Base-by-base conservation (phyloP, 257 asterid species). In the Solanum gracilifrons region DNA sequence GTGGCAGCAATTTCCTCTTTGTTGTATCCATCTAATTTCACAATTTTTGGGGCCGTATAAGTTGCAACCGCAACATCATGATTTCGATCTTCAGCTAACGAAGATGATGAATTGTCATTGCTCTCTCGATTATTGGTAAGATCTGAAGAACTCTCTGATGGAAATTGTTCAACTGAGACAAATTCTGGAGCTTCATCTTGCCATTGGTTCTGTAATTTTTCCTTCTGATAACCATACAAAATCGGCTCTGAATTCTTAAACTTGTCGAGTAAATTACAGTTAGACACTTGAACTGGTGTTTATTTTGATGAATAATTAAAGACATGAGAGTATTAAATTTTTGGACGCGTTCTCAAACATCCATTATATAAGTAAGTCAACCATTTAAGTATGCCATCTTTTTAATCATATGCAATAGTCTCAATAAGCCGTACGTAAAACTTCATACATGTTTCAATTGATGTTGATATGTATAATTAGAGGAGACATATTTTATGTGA, bases 41-140 rank as follows among this genome's bases (percentile, higher is more conserved):
- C 95, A 76, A 93, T 98, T 41, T 93, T 94, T 2, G 98, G 98
- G 1, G 99, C 98, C 0, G 98, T 98, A 58, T 93, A 94, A 51
- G 99, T 97, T 0, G 96, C 96, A 2, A 96, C 98, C 0, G 97
- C 97, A 4, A 98, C 98, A 46, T 95, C 97, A 72, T 91, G 98
- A 86, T 91, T 89, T 4, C 84, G 93, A 89, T 92, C 95, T 87
- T 92, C 94, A 0, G 87, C 91, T 64, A 85, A 87, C 3, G 95
- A 93, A 32, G 95, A 92, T 46, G 96, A 90, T 85, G 82, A 91
- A 13, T 90, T 29, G 87, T 95, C 90, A n/a, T 86, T 46, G 15
- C 79, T 85, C 60, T 66, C 64, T 79, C 88, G 95, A 37, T 85
- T 91, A 60, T 89, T 90, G 7, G 96, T 89, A 41, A 73, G 31